Evolutionary conservation across 73 alveolate genomes (phyloP).

Genomic region (Stentor roeselii): DNA sequence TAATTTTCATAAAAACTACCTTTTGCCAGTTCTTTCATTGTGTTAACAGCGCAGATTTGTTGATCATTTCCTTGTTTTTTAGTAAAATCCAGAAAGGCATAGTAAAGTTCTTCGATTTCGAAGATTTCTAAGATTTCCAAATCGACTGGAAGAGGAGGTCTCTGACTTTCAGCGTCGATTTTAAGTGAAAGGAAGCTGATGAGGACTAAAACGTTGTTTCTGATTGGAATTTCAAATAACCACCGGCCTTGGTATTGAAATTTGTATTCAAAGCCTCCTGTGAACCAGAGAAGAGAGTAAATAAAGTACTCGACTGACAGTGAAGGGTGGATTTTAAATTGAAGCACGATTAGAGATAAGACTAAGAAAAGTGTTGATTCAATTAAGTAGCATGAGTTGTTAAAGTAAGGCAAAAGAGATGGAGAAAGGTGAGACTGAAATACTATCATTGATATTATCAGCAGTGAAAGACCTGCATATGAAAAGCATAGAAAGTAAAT

Average conservation of each 20-base stretch:
- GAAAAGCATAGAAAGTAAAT: background rate
- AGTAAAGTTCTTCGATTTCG: background rate
- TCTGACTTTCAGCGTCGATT: background rate
- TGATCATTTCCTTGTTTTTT: background rate
- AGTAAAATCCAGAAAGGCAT: background rate
- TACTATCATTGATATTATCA: background rate
- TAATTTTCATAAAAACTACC: background rate
- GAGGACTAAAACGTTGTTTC: background rate
- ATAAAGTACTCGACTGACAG: too few relatives aligned
- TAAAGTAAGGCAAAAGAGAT: too few relatives aligned
- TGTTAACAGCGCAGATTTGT: background rate
- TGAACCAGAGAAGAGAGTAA: background rate
- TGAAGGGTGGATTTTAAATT: background rate
- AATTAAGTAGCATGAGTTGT: background rate
- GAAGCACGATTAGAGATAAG: background rate
- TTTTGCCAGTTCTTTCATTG: background rate
- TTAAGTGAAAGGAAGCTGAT: background rate
- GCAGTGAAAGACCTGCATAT: background rate
- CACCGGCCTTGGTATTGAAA: background rate
- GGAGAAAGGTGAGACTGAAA: too few relatives aligned
- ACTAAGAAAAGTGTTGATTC: background rate
- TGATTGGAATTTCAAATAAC: background rate
- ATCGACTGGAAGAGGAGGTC: background rate
- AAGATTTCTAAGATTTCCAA: too few relatives aligned
- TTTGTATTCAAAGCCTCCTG: background rate